A percentile compares a stretch with the other conserved stretches of the same genome.
These are phyloP conservation scores for Tylopilus rubrobrunneus DNA, from an alignment of 768 basidiomycete species.

Conservation along the genomic window DNA sequence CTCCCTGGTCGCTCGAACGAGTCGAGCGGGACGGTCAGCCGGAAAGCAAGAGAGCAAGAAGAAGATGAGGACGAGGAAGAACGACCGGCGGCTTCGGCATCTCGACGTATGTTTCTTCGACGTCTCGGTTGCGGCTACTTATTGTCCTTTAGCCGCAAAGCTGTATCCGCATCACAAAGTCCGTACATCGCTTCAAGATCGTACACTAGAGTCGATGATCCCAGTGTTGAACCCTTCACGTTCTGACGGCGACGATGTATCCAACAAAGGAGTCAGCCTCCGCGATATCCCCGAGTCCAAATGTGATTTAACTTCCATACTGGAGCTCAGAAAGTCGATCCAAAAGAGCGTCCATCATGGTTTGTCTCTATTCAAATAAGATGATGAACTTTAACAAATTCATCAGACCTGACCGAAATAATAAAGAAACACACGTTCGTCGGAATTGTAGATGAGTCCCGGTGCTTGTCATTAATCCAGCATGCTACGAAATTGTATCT, in stretches of 20 bases:
- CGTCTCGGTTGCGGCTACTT: not conserved
- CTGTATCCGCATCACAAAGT: slow-evolving; percentile 84
- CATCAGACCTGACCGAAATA: slow-evolving; percentile 75
- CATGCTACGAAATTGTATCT: slow-evolving; percentile 86
- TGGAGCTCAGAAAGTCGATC: slow-evolving; percentile 55
- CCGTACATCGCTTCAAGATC: slow-evolving; percentile 79
- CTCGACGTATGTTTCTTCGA: slow-evolving; percentile 21
- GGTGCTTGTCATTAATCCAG: slow-evolving; percentile 80
- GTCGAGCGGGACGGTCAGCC: slow-evolving; percentile 14
- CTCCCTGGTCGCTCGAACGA: slow-evolving; percentile 51
- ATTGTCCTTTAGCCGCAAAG: slow-evolving; percentile 38
- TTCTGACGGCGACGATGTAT: slow-evolving; percentile 24
- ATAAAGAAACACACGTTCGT: slow-evolving; percentile 87
- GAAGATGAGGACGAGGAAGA: slow-evolving; percentile 29
- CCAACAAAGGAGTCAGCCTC: slow-evolving; percentile 28
- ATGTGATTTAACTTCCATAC: slow-evolving; percentile 74
- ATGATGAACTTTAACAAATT: not conserved
- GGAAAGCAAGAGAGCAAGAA: slow-evolving; percentile 39
- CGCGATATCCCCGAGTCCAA: slow-evolving; percentile 68
- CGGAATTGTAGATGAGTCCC: slow-evolving; percentile 76
- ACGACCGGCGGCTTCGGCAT: slow-evolving; percentile 20
- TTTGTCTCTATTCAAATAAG: slow-evolving; percentile 33
- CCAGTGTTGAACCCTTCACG: slow-evolving; percentile 57
- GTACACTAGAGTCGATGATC: slow-evolving; percentile 96
- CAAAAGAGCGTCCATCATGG: slow-evolving; percentile 64